Evolutionary conservation across 257 asterid species (phyloP), one percentile per base, ranked within the genome.

Genomic region (Sherardia arvensis): DNA sequence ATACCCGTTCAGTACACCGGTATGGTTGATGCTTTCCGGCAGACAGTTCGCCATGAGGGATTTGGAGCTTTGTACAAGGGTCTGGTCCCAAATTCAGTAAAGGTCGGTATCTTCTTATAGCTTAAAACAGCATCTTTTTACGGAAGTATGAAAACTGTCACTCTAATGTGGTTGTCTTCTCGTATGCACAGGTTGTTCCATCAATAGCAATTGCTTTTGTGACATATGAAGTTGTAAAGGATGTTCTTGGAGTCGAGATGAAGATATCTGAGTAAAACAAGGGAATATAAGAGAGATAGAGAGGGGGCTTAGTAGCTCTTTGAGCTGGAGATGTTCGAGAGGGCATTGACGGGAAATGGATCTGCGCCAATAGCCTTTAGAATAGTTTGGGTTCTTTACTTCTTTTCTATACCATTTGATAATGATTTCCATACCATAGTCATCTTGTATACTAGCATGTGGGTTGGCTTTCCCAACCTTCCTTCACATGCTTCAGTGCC

Each of bases 1-100:
- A 83, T 77, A 53, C 63, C 89, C 25, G 81, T 89, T 55, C 87
- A 87, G 66, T 92, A 92, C 65, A 80, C 81, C 14, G 97, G 99
- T 75, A 92, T 92, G 99, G 56, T 90, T 61, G 99, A 92, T 70
- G 91, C 97, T 66, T 92, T 92, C 87, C 70, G 96, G 82, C 87
- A 92, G 76, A 92, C 97, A 18, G 90, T 87, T 38, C 81, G 84
- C 78, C 80, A 87, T 17, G 99, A 92, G 79, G 99, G 97, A 47
- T 70, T 79, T 66, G 71, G 90, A 66, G 99, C 99, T 74, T 76
- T 92, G 71, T 92, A 89, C 91, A 92, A 90, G 82, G 99, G 97
- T 69, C 71, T 92, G 87, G 87, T 89, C 68, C 99, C 99, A 40
- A 92, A 92, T 64, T 89, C 95, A 12, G 99, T 92, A 69, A 92